These are phyloP conservation scores for Umbelopsis sp. DNA, from an alignment of 371 early-diverging fungal species.

Conservation along the genomic window DNA sequence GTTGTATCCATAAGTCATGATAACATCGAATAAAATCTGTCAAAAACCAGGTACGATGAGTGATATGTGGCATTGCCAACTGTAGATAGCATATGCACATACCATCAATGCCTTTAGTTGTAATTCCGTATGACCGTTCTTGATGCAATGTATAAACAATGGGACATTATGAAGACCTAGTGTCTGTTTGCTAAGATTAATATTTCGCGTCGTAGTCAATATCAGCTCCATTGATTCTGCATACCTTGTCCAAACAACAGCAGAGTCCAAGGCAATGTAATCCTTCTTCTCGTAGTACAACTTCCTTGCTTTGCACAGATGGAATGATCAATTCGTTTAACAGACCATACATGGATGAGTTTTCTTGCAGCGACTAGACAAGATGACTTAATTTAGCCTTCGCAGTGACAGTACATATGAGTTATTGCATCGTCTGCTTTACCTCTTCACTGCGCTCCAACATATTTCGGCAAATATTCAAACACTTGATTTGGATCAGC, in stretches of 20 bases:
- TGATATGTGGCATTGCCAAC: not conserved
- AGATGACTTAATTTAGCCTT: not conserved
- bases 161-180: conserved; percentile 52
- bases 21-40: conserved; percentile 68
- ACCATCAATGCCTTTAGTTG: conserved; percentile 54
- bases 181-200: conserved; percentile 25
- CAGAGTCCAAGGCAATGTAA: conserved; percentile 82
- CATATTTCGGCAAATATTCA: conserved; percentile 74
- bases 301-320: conserved; percentile 72
- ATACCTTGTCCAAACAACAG: conserved; percentile 67
- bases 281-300: conserved; percentile 72
- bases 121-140: conserved; percentile 47
- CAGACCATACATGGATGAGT: conserved; percentile 77
- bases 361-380: conserved; percentile 61
- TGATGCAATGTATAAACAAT: conserved; percentile 48
- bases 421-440: not conserved
- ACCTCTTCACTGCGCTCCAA: conserved; percentile 74
- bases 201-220: not conserved
- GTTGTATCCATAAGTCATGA: conserved; percentile 54
- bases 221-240: not conserved
- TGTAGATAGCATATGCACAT: conserved; percentile 16
- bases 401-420: no score
- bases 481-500: conserved; percentile 68
- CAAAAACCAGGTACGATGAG: not conserved
- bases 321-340: conserved; percentile 82